Evolutionary conservation across 129 eudicot species (phyloP).

Genomic region (Pittosporum tobira): DNA sequence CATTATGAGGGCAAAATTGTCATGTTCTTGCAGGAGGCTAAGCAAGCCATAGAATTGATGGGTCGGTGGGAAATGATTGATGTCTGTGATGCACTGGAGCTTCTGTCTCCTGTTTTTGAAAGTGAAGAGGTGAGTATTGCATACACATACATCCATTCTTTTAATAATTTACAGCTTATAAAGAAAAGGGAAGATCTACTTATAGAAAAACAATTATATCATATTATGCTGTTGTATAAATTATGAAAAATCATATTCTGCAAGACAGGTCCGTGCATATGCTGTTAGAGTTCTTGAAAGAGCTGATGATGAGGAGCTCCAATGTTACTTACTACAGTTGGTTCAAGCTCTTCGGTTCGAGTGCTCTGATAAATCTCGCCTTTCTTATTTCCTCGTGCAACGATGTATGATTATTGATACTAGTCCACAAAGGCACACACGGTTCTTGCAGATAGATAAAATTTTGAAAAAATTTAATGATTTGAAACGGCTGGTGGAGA

Average conservation of each 20-base stretch:
- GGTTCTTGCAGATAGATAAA: too few species aligned
- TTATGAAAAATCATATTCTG: background rate
- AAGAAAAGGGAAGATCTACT: too few species aligned
- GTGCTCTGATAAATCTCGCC: slow-evolving; percentile 93
- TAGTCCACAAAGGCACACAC: too few species aligned
- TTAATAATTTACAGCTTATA: too few species aligned
- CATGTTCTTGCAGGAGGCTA: slow-evolving; percentile 71
- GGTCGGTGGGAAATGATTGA: slow-evolving; percentile 93
- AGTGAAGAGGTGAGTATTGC: slow-evolving; percentile 83
- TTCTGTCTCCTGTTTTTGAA: slow-evolving; percentile 91
- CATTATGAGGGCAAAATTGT: background rate
- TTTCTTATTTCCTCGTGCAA: slow-evolving; percentile 90
- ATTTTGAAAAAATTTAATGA: too few species aligned
- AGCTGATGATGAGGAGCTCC: slow-evolving; percentile 98
- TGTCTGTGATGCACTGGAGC: slow-evolving; percentile 97
- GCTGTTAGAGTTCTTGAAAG: slow-evolving; percentile 97
- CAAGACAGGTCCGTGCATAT: slow-evolving; percentile 91
- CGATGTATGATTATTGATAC: slow-evolving; percentile 55
- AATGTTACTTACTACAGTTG: slow-evolving; percentile 91
- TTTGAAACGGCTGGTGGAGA: too few species aligned
- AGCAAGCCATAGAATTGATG: slow-evolving; percentile 92
- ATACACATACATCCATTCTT: background rate
- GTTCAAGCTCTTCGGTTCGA: slow-evolving; percentile 98
- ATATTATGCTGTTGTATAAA: background rate
- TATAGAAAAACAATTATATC: too few species aligned